Percentiles rank a stretch among this genome's conserved stretches.
Conservation (phyloP, 2,329 filamentous ascomycete species). For the Colletotrichum scovillei region DNA sequence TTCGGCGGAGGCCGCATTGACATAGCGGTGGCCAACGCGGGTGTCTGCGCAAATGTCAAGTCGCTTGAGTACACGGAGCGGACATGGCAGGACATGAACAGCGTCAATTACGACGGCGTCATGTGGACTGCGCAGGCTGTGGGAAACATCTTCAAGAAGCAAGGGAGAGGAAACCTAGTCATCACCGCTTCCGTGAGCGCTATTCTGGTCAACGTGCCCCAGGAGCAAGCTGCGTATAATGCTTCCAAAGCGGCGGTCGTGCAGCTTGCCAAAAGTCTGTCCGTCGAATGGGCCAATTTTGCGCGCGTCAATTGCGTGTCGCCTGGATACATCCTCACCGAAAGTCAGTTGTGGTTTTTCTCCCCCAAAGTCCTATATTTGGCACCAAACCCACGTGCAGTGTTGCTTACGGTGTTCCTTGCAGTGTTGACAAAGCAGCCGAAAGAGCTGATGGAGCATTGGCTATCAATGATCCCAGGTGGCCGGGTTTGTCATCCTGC, state of each 20-base stretch:
- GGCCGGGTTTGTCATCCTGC: slow-evolving; percentile 5
- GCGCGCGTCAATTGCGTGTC: not conserved
- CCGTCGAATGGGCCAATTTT: not conserved
- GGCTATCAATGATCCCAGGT: not conserved
- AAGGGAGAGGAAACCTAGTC: not conserved
- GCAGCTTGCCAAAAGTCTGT: not conserved
- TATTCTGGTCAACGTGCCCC: not conserved
- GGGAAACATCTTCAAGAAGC: not conserved
- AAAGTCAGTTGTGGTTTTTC: not conserved
- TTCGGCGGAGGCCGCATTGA: not conserved
- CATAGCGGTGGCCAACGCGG: not conserved
- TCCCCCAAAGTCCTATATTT: not conserved
- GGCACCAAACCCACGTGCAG: not conserved
- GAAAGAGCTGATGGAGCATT: not conserved
- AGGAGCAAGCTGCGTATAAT: not conserved
- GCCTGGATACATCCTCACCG: not conserved
- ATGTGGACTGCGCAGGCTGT: not conserved
- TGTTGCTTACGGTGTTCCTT: not conserved
- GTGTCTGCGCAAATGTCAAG: not conserved
- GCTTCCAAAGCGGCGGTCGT: not conserved
- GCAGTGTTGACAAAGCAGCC: not conserved
- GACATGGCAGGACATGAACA: not conserved
- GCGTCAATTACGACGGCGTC: not conserved
- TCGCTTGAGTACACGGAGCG: not conserved
- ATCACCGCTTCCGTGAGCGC: not conserved